Base-by-base conservation (phyloP, 805 yeast species). In the Starmerella tilneyi region DNA sequence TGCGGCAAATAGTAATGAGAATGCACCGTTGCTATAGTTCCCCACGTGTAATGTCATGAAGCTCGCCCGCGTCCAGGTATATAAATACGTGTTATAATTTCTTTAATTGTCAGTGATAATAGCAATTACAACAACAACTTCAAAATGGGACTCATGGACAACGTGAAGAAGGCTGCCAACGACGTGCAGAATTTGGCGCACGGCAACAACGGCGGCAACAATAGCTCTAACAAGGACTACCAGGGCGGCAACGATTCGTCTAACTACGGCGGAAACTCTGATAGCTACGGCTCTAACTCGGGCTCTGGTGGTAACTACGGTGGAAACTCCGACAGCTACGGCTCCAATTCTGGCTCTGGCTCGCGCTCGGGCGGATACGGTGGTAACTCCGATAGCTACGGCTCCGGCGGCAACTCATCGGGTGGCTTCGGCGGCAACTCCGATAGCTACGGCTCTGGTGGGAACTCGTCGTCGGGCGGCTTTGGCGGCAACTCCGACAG, bases 361-460 rank as follows among this genome's bases (percentile, higher is more conserved):
- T n/a, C n/a, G n/a, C n/a, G n/a, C n/a, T n/a, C n/a, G n/a, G n/a
- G n/a, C n/a, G n/a, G n/a, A n/a, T n/a, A 47, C 27, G 27, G 27
- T 12, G 48, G 49, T 52, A 60, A 65, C 43, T 56, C 58, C 33
- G 34, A 59, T 37, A 60, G 60, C 47, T 48, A 44, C 44, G 50
- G 45, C 45, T 45, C 29, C 7, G 9, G 13, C 29, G 9, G 15
- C 2, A 15, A 15, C 29, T 35, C 39, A 7, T 35, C 39, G 24
- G 39, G 39, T 13, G 29, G 55, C 41, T 56, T 59, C 23, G 31
- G 32, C 57, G 57, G 64, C 9, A 60, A 59, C 29, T 26, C 29
- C 47, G 65, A 65, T 27, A 57, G 60, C 31, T 58, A 58, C 35
- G 60, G 60, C 51, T 56, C 57, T 36, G 33, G 33, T 19, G 29